Base-by-base conservation (phyloP, 139 green algal genomes). In the Coccomyxa sp. region DNA sequence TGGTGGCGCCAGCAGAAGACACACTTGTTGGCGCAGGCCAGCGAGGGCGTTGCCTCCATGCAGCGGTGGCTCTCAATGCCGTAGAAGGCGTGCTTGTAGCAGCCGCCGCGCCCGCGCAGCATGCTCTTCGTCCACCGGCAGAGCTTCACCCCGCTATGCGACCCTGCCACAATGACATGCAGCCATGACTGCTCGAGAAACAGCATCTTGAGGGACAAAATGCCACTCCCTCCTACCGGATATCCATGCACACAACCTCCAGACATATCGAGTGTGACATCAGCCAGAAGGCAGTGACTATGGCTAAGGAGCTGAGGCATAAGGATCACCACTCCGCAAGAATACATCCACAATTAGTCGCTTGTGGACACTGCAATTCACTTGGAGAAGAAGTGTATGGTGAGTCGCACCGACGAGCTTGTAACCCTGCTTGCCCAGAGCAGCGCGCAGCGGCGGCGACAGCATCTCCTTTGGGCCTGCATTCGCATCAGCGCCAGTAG, bases 41-140 rank as follows among this genome's bases (percentile, higher is more conserved):
- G 86, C 21, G 84, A 90, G 63, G 93, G 91, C 0, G 93, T 96
- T 82, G 90, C 88, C 89, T 96, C 91, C 91, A 95, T 95, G 89
- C 91, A 94, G 30, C 90, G 79, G 88, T 95, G 91, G 1, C 84
- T 90, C 80, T 91, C 91, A 45, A 97, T 97, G 86, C 94, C 94
- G 83, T 97, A 97, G 86, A 97, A 97, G 67, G 87, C 88, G 89
- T 97, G 94, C 87, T 96, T 96, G 89, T 96, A 96, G 88, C 92
- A 96, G 27, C 92, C 92, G 18, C 92, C 92, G 7, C 92, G 84
- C 13, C 93, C 93, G 0, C 94, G 74, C 82, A 97, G 87, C 94
- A 95, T 94, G 57, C 88, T 89, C 88, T 97, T 96, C n/a, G 93
- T 96, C 92, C 92, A 96, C 51, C 92, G 84, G 79, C 94, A 97